Percentiles rank a stretch among this genome's conserved stretches.
Evolutionary conservation across 352 stramenopile genomes (phyloP).

Genomic region (Pythium coloratum): DNA sequence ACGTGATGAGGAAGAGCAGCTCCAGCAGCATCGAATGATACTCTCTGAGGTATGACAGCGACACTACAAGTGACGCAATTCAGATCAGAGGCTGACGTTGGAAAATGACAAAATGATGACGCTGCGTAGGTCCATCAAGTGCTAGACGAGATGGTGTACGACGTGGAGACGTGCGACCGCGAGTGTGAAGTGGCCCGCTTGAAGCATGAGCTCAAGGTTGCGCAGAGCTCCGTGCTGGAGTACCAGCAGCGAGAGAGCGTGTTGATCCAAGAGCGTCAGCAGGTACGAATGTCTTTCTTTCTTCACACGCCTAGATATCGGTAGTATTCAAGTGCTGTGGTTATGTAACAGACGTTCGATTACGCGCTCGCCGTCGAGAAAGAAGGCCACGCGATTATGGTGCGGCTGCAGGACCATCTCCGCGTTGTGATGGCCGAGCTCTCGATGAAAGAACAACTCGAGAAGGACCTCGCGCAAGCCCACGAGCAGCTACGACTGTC

Average conservation of each 20-base stretch:
- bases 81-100: not conserved
- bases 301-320: not conserved
- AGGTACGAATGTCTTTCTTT: conserved; percentile 31
- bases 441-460: conserved; percentile 68
- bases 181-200: conserved; percentile 50
- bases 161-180: conserved; percentile 69
- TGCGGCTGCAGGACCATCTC: conserved; percentile 52
- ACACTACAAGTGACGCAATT: not conserved
- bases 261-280: conserved; percentile 58
- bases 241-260: conserved; percentile 61
- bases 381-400: conserved; percentile 43
- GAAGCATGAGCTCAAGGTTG: conserved; percentile 34
- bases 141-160: conserved; percentile 82
- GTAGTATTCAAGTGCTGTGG: not conserved
- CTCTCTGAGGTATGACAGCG: conserved; percentile 40
- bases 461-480: conserved; percentile 56
- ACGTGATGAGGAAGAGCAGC: conserved; percentile 43
- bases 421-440: conserved; percentile 55
- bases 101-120: not conserved
- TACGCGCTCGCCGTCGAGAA: conserved; percentile 52
- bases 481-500: conserved; percentile 58
- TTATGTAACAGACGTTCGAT: conserved; percentile 47
- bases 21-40: conserved; percentile 41
- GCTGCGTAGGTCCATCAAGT: conserved; percentile 53
- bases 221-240: conserved; percentile 40